Percentiles rank a stretch among this genome's conserved stretches.
Conservation (phyloP, 208 protist genomes). For the Novymonas esmeraldas region DNA sequence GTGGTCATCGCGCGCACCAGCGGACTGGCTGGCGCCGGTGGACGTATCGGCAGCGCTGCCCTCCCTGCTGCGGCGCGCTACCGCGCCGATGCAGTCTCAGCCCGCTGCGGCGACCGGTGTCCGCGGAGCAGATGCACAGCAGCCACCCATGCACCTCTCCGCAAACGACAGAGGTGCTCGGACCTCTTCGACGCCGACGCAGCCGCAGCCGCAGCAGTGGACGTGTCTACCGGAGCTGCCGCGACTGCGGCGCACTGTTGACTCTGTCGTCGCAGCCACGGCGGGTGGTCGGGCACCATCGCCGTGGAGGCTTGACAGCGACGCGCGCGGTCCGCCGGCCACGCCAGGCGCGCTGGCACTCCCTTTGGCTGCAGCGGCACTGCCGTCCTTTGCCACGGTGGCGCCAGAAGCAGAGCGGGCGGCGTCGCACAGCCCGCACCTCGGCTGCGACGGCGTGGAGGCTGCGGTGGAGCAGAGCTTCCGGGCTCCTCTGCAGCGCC, state of each 20-base stretch:
- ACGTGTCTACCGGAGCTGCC: slow-evolving; percentile 7
- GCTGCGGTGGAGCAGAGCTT: background rate
- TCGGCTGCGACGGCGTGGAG: background rate
- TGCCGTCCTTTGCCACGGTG: slow-evolving; percentile 10
- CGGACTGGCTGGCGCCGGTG: slow-evolving; percentile 25
- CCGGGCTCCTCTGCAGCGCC: background rate
- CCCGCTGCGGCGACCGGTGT: too few species aligned
- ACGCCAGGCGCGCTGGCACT: background rate
- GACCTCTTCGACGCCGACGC: background rate
- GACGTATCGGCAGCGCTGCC: slow-evolving; percentile 22
- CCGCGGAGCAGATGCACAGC: too few species aligned
- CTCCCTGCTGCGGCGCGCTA: slow-evolving; percentile 12
- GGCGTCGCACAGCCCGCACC: background rate
- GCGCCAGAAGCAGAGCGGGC: background rate
- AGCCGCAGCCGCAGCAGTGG: background rate
- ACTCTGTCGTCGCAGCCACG: background rate
- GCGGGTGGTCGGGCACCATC: too few species aligned
- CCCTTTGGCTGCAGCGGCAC: background rate
- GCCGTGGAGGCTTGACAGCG: background rate
- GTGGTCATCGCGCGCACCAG: slow-evolving; percentile 20
- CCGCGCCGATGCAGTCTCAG: background rate
- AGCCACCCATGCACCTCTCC: too few species aligned
- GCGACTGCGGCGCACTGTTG: background rate
- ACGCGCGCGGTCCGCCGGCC: background rate
- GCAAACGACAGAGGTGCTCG: too few species aligned